A percentile compares a stretch with the other conserved stretches of the same genome.
These are phyloP conservation scores for Arachis hypogaea DNA, from an alignment of 306 rosid genomes.

Conservation along the genomic window DNA sequence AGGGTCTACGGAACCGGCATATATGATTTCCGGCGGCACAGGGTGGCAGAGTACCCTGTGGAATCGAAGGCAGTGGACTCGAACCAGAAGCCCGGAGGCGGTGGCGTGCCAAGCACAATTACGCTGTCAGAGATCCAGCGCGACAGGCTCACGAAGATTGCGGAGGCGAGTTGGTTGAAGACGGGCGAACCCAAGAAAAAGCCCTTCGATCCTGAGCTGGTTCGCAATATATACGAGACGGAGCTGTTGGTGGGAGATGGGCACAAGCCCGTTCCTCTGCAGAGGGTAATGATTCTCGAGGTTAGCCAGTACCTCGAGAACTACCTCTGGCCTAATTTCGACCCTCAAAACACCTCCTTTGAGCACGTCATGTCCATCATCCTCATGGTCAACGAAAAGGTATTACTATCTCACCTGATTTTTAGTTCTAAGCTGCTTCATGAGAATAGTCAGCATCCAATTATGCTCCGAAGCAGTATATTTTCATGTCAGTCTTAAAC, in stretches of 20 bases:
- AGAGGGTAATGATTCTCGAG: slow-evolving; percentile 93
- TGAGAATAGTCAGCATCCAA: neutral
- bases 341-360: slow-evolving; percentile 64
- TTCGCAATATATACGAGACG: slow-evolving; percentile 71
- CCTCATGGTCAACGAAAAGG: slow-evolving; percentile 94
- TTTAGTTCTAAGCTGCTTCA: neutral
- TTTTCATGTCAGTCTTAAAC: no score
- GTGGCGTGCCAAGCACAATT: slow-evolving; percentile 62
- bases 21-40: slow-evolving; percentile 90
- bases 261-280: slow-evolving; percentile 78
- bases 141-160: slow-evolving; percentile 87
- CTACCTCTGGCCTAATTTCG: slow-evolving; percentile 84
- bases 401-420: slow-evolving; percentile 10
- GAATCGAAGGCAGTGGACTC: slow-evolving; percentile 56
- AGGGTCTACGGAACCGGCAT: slow-evolving; percentile 85
- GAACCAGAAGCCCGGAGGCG: slow-evolving; percentile 49
- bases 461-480: neutral
- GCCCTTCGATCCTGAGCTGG: slow-evolving; percentile 69
- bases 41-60: slow-evolving; percentile 89
- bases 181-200: slow-evolving; percentile 45
- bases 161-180: slow-evolving; percentile 74
- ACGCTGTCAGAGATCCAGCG: slow-evolving; percentile 89
- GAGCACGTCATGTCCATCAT: slow-evolving; percentile 97
- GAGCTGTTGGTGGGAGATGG: slow-evolving; percentile 74
- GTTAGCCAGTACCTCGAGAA: slow-evolving; percentile 96